Base-by-base conservation (phyloP, 2,329 filamentous ascomycete genomes). In the Colletotrichum trifolii region DNA sequence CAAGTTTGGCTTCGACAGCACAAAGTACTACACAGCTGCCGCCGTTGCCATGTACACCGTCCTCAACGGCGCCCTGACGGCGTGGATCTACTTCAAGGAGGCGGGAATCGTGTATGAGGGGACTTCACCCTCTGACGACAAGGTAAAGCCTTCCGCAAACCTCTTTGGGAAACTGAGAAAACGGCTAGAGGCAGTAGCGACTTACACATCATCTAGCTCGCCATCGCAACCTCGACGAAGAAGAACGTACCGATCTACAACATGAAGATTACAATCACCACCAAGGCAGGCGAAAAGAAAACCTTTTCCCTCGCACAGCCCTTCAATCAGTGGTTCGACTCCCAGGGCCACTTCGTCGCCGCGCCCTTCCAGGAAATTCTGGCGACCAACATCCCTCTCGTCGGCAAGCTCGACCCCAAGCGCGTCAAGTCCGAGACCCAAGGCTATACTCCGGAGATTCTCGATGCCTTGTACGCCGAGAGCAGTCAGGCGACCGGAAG, bases 61-160 rank as follows among this genome's bases (percentile, higher is more conserved):
- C 2, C 80, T 99, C 54, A 98, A 97, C 75, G 84, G 86, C 36
- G 82, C 85, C 2, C 85, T 98, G 71, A 94, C 92, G 42, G 86
- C 89, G 72, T 99, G 96, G 96, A 87, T 96, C 64, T 91, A 88
- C 84, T 85, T 85, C 33, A 90, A 96, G 33, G 96, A 99, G 82
- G 90, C 89, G 70, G 91, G 92, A 0, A 86, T 88, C 39, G 86
- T 98, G 9, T 99, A 97, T 75, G 86, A 91, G 60, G 96, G 95
- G 60, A 82, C 78, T 0, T 77, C 84, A 1, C 88, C 87, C 11
- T 85, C 87, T 12, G 92, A 92, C 8, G 86, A 88, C 42, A 89
- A 88, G 81, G 88, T 91, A 78, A 68, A 78, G 11, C 8, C 12
- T 15, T 40, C 15, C 57, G 10, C n/a, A 39, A 25, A 39, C 25